A percentile compares a stretch with the other conserved stretches of the same genome.
Evolutionary conservation across 2,329 filamentous ascomycete species (phyloP).

Genomic region (Zymoseptoria crescenta): DNA sequence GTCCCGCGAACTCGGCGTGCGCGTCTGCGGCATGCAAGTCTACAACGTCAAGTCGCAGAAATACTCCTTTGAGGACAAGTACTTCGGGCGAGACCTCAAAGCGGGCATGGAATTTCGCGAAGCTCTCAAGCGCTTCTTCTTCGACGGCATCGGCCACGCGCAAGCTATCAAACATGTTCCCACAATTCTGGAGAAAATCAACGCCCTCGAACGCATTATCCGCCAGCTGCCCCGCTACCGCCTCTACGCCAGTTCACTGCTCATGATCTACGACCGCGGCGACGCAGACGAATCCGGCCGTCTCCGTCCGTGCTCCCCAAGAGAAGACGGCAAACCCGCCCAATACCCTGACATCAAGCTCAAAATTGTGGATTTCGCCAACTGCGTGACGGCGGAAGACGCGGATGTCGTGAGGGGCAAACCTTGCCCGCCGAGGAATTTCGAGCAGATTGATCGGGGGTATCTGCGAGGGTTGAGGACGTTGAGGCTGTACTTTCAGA

Average conservation of each 20-base stretch:
- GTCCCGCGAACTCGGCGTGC: constrained; percentile 81
- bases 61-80: constrained; percentile 97
- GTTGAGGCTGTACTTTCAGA: constrained; percentile 74
- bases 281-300: constrained; percentile 46
- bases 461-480: constrained; percentile 79
- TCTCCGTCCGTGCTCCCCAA: constrained; percentile 6
- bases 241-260: constrained; percentile 87
- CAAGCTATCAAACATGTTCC: constrained; percentile 84
- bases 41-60: constrained; percentile 80
- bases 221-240: constrained; percentile 73
- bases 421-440: constrained; percentile 72
- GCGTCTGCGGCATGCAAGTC: constrained; percentile 91
- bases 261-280: constrained; percentile 95
- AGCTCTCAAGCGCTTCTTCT: constrained; percentile 81
- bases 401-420: constrained; percentile 36
- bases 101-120: constrained; percentile 83
- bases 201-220: constrained; percentile 75
- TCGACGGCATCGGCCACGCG: constrained; percentile 73
- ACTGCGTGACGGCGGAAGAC: constrained; percentile 87
- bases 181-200: constrained; percentile 73
- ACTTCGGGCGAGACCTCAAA: constrained; percentile 82
- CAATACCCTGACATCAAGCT: constrained; percentile 58
- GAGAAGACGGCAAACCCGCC: constrained; percentile 8
- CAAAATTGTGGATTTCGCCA: constrained; percentile 98
- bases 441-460: constrained; percentile 73